Conservation (phyloP, 257 asterid species). For the Lycium ferocissimum region DNA sequence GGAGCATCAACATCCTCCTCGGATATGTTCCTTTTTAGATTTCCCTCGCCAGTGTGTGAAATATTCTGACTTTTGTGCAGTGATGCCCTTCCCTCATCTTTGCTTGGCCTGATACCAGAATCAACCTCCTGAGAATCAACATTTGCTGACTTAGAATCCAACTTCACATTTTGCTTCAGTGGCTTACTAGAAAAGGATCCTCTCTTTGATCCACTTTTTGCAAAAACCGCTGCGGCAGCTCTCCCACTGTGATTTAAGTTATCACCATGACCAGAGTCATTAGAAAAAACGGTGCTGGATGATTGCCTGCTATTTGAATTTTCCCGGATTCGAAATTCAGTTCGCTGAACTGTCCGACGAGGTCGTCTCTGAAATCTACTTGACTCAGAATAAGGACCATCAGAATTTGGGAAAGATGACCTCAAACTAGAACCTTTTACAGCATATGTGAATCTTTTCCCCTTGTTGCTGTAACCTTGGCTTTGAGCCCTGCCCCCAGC, state of each 20-base stretch:
- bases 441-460: constrained; percentile 71
- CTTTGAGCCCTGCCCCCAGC: constrained; percentile 59
- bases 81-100: constrained; percentile 47
- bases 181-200: constrained; percentile 59
- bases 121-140: constrained; percentile 46
- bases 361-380: constrained; percentile 78
- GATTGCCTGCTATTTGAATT: constrained; percentile 65
- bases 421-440: constrained; percentile 63
- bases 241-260: constrained; percentile 57
- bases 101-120: constrained; percentile 49
- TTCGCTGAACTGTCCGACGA: constrained; percentile 67
- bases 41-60: constrained; percentile 53
- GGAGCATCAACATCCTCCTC: constrained; percentile 95
- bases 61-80: constrained; percentile 45
- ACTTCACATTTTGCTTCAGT: constrained; percentile 52
- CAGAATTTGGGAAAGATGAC: constrained; percentile 53
- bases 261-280: constrained; percentile 50
- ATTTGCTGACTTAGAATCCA: constrained; percentile 51
- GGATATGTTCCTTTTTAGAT: constrained; percentile 56
- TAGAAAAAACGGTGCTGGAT: constrained; percentile 44
- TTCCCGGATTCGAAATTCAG: constrained; percentile 84
- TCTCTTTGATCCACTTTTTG: constrained; percentile 87
- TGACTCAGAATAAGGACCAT: constrained; percentile 47
- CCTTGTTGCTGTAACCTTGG: constrained; percentile 60
- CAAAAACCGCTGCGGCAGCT: constrained; percentile 50